Evolutionary conservation across 1,139 yeast species (phyloP).

Genomic region (Saccharomyces hybrid): DNA sequence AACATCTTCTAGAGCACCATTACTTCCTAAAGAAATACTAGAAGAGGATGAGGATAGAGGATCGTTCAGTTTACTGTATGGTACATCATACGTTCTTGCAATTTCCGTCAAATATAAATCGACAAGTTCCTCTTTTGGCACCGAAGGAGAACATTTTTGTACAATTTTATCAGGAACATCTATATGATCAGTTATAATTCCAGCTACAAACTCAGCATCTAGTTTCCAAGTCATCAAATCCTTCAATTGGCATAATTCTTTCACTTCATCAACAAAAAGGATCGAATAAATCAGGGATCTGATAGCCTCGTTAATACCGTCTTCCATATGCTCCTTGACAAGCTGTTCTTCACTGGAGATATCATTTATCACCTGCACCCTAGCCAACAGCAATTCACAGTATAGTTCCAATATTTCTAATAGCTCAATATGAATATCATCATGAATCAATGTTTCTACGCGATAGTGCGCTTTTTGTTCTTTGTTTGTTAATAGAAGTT

Average conservation of each 20-base stretch:
- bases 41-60: conserved; percentile 21
- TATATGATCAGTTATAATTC: conserved; percentile 53
- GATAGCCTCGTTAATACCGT: conserved; percentile 55
- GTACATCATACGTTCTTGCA: conserved; percentile 71
- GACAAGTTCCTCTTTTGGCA: conserved; percentile 64
- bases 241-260: conserved; percentile 55
- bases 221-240: conserved; percentile 58
- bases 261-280: conserved; percentile 59
- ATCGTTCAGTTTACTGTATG: conserved; percentile 53
- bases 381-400: conserved; percentile 74
- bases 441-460: conserved; percentile 79
- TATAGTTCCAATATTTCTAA: conserved; percentile 75
- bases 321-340: conserved; percentile 26
- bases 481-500: conserved; percentile 59
- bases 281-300: conserved; percentile 64
- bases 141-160: conserved; percentile 54
- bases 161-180: conserved; percentile 58
- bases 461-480: conserved; percentile 79
- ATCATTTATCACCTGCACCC: conserved; percentile 46
- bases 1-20: conserved; percentile 21
- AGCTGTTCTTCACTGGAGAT: conserved; percentile 30
- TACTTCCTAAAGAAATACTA: conserved; percentile 26
- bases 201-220: conserved; percentile 55
- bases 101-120: conserved; percentile 69
- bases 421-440: conserved; percentile 75